A percentile compares a stretch with the other conserved stretches of the same genome.
These are phyloP conservation scores for Trametes coccinea DNA, from an alignment of 768 basidiomycete genomes.

Conservation along the genomic window DNA sequence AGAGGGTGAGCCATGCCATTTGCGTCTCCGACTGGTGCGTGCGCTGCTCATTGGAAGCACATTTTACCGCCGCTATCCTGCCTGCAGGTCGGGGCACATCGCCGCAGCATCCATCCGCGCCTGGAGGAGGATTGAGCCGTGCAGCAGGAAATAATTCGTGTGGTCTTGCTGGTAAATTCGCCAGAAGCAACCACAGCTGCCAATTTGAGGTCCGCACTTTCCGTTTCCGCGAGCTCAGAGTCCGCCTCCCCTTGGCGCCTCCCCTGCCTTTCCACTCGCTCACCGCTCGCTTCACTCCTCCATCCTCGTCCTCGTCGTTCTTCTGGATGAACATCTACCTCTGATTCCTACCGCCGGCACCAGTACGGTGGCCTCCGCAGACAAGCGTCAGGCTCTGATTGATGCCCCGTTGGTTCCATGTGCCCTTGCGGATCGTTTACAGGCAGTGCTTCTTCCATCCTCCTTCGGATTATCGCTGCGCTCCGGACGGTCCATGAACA, in stretches of 20 bases:
- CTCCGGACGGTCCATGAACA: neutral
- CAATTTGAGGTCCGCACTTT: constrained; percentile 22
- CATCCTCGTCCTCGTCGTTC: no score
- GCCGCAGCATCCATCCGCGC: neutral
- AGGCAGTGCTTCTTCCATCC: neutral
- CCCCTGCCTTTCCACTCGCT: no score
- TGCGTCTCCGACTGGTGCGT: constrained; percentile 14
- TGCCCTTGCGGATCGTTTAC: neutral
- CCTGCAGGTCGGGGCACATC: neutral
- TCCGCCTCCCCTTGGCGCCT: neutral
- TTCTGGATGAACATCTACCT: no score
- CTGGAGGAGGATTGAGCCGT: neutral
- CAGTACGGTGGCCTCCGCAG: no score
- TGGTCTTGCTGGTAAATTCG: no score
- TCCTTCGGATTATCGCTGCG: neutral
- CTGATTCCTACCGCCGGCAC: no score
- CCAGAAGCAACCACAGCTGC: neutral
- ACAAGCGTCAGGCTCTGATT: no score
- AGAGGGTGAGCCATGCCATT: neutral
- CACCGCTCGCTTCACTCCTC: no score
- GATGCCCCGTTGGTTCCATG: no score
- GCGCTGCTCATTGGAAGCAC: constrained; percentile 1
- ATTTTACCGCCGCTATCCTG: neutral
- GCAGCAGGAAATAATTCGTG: neutral
- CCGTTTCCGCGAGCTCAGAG: constrained; percentile 16